Evolutionary conservation across 2,329 filamentous ascomycete genomes (phyloP), one percentile per base, ranked within the genome.

Genomic region (Aspergillus tanneri): DNA sequence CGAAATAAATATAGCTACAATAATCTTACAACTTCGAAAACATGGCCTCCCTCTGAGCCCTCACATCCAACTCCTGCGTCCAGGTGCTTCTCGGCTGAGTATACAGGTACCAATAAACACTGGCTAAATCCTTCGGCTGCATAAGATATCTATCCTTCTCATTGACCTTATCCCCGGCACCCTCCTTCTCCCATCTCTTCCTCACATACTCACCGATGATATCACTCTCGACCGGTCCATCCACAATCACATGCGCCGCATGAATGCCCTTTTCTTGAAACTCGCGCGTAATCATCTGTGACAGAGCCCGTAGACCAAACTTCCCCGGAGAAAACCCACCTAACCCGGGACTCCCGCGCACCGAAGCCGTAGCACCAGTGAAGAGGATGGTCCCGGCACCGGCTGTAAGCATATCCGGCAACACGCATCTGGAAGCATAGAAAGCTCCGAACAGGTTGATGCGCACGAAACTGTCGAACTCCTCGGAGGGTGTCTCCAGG

Each of bases 31-130:
- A 30, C 53, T 53, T 55, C 14, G 50, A 55, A 43, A 55, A 48
- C 47, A 55, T 55, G 14, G n/a, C 18, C 47, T 55, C 53, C 30
- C 12, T 48, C 50, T 50, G 41, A 16, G 50, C 47, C 38, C 53
- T 25, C 8, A 55, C 53, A 43, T 55, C 53, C 53, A 53, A 32
- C 50, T 55, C 53, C 44, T 55, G 53, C 39, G 53, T 55, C 53
- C 53, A 55, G 9, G 53, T 55, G 40, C 53, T 55, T 28, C 50
- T 27, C 4, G 53, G 53, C 30, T 55, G 53, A 2, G 32, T 47
- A 43, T 55, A 50, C 38, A 55, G n/a, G 25, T 37, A 55, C 53
- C 53, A 55, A 38, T 50, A 55, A 14, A 55, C 25, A 43, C 34
- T 37, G 21, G 53, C 53, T 47, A 55, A 38, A 40, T 55, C 50